These are phyloP conservation scores for Bacidia gigantensis DNA, from an alignment of 495 filamentous ascomycete genomes.

Conservation along the genomic window DNA sequence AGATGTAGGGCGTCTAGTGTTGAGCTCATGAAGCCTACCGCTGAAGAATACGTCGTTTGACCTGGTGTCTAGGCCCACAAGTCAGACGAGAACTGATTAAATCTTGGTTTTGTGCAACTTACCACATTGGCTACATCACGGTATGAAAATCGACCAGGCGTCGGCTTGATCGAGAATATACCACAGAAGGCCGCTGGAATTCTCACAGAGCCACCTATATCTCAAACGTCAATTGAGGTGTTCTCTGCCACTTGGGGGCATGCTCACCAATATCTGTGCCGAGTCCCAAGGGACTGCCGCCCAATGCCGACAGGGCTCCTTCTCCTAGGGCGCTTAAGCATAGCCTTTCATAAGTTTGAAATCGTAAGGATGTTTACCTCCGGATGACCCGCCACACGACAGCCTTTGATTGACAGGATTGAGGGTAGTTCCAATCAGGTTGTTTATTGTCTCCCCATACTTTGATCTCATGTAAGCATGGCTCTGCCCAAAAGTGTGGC, in stretches of 20 bases:
- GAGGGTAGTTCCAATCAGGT: constrained; percentile 38
- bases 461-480: no score
- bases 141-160: constrained; percentile 19
- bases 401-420: constrained; percentile 38
- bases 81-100: no score
- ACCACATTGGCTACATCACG: constrained; percentile 28
- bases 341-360: no score
- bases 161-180: constrained; percentile 24
- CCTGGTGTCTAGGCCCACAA: no score
- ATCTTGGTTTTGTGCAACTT: no score
- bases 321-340: no score
- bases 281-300: constrained; percentile 26
- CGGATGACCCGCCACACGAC: constrained; percentile 41
- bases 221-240: not conserved
- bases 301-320: constrained; percentile 30
- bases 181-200: constrained; percentile 23
- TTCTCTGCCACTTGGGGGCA: not conserved
- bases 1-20: constrained; percentile 49
- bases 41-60: constrained; percentile 47
- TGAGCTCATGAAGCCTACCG: constrained; percentile 48
- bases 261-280: constrained; percentile 27
- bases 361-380: no score
- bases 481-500: no score
- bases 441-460: constrained; percentile 39
- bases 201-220: constrained; percentile 22